Evolutionary conservation across 2,329 filamentous ascomycete species (phyloP).

Genomic region (Penicillium sp.): DNA sequence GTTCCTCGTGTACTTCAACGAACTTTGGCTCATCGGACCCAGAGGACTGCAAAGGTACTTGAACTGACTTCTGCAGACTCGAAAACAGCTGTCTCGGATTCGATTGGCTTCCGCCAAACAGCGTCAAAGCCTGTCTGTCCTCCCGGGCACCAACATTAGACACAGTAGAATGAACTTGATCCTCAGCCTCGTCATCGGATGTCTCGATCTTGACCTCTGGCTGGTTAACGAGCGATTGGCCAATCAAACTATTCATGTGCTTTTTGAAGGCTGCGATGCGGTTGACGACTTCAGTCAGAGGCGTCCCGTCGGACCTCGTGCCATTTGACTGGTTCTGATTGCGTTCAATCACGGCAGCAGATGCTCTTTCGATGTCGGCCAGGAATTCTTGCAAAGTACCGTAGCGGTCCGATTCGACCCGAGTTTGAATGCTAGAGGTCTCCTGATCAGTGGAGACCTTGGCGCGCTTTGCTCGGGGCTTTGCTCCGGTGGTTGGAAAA

Average conservation of each 20-base stretch:
- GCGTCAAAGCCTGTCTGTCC: constrained; percentile 62
- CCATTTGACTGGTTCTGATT: constrained; percentile 31
- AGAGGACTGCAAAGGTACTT: constrained; percentile 32
- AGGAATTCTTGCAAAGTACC: constrained; percentile 40
- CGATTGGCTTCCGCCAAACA: constrained; percentile 71
- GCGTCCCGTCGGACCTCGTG: constrained; percentile 23
- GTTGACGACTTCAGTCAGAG: constrained; percentile 35
- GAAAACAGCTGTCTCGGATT: constrained; percentile 78
- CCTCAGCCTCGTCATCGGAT: constrained; percentile 34
- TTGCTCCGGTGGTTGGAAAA: constrained; percentile 32
- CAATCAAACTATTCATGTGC: constrained; percentile 58
- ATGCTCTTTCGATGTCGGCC: constrained; percentile 41
- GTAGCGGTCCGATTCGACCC: constrained; percentile 37
- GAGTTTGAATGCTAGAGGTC: constrained; percentile 35
- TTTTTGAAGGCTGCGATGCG: constrained; percentile 57
- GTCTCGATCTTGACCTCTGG: constrained; percentile 32
- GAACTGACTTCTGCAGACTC: constrained; percentile 60
- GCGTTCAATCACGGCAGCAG: constrained; percentile 34
- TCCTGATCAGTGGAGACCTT: constrained; percentile 37
- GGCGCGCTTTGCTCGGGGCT: constrained; percentile 42
- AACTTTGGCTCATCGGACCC: constrained; percentile 33
- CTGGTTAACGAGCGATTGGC: constrained; percentile 53
- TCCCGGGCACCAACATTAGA: constrained; percentile 42
- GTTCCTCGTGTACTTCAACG: constrained; percentile 44
- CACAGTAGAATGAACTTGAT: constrained; percentile 34